Evolutionary conservation across 306 rosid species (phyloP).

Genomic region (Sicyos baderoa): DNA sequence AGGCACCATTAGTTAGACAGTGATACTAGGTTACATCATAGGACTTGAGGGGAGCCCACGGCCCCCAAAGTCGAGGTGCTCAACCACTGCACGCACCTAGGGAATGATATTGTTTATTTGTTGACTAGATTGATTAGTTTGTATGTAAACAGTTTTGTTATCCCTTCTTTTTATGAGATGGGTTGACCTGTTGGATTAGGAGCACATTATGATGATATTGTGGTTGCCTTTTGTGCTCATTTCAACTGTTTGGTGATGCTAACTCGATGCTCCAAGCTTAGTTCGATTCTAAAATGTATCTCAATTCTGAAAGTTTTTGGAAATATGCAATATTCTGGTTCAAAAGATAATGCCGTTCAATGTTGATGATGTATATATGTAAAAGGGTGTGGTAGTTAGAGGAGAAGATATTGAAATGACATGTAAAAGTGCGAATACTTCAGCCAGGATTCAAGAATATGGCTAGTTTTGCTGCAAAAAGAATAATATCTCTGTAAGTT

Average conservation of each 20-base stretch:
- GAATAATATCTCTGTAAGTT: neutral
- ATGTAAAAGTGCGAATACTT: too few species aligned
- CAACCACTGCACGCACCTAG: too few species aligned
- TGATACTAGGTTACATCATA: too few species aligned
- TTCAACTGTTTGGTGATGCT: slow-evolving; percentile 12
- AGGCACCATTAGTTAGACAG: too few species aligned
- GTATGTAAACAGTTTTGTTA: neutral
- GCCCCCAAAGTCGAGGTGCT: too few species aligned
- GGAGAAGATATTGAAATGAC: neutral
- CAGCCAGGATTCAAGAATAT: neutral
- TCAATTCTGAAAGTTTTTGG: neutral
- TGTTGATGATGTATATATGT: neutral
- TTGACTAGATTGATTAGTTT: neutral
- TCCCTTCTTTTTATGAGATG: neutral
- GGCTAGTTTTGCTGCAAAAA: neutral
- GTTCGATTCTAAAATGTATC: slow-evolving; percentile 12
- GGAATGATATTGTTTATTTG: neutral
- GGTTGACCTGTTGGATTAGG: neutral
- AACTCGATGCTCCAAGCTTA: neutral
- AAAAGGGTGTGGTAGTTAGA: neutral
- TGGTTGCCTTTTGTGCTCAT: neutral
- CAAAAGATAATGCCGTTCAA: neutral
- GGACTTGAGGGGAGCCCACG: too few species aligned
- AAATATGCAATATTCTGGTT: neutral
- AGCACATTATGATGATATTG: neutral